A percentile compares a stretch with the other conserved stretches of the same genome.
phyloP scores from a whole-genome alignment of 2,329 filamentous ascomycete species.

The Metarhizium guizhouense region DNA sequence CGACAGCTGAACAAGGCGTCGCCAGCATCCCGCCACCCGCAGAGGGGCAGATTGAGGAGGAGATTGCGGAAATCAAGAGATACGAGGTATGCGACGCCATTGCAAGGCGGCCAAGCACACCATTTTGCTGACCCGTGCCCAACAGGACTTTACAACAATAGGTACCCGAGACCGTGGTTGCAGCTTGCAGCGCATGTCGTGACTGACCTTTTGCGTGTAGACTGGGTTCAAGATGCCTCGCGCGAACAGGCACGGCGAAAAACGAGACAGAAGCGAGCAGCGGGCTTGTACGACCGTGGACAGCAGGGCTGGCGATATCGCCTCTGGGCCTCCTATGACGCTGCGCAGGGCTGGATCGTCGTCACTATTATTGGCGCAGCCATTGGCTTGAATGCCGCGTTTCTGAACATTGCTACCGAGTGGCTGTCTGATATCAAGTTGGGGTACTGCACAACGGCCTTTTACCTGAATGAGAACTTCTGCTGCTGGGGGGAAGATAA shows the following conservation, averaged over 20 bases:
- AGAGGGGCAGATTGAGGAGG: conserved; percentile 74
- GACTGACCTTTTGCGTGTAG: conserved; percentile 27
- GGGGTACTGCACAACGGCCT: conserved; percentile 90
- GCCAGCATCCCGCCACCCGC: conserved; percentile 40
- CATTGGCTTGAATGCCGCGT: conserved; percentile 87
- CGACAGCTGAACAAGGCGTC: conserved; percentile 54
- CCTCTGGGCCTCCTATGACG: conserved; percentile 82
- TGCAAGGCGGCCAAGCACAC: neutral
- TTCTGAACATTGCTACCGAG: conserved; percentile 92
- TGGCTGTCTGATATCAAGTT: conserved; percentile 95
- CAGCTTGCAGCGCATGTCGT: neutral
- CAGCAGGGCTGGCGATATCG: conserved; percentile 70
- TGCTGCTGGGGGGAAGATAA: conserved; percentile 96
- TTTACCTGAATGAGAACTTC: conserved; percentile 95
- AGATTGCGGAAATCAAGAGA: conserved; percentile 95
- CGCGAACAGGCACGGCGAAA: conserved; percentile 80
- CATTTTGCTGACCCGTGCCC: neutral
- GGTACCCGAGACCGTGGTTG: conserved; percentile 31
- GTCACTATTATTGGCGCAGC: conserved; percentile 87
- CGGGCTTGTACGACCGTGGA: conserved; percentile 62
- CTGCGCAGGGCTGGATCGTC: conserved; percentile 95
- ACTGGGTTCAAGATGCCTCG: conserved; percentile 97
- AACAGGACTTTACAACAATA: conserved; percentile 85
- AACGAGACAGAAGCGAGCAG: conserved; percentile 61
- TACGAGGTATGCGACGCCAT: conserved; percentile 57